These are phyloP conservation scores for Schwanniomyces vanrijiae DNA, from an alignment of 805 yeast species.

Conservation along the genomic window DNA sequence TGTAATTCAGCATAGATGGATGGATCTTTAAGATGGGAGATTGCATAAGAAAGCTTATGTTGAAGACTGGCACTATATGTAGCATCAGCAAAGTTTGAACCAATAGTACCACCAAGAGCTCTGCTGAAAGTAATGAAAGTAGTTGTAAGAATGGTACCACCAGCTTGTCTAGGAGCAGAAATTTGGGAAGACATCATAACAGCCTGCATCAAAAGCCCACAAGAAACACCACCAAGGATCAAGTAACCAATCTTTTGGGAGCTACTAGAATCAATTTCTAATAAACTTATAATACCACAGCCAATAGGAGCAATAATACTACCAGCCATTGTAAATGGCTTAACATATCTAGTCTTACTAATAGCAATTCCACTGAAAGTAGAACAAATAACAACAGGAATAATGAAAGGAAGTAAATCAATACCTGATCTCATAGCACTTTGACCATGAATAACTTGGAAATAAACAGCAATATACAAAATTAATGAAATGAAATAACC, in stretches of 20 bases:
- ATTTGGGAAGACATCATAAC: conserved; percentile 45
- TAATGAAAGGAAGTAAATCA: conserved; percentile 42
- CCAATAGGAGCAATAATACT: conserved; percentile 41
- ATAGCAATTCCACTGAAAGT: conserved; percentile 37
- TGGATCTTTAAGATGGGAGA: conserved; percentile 6
- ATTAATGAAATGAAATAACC: conserved; percentile 36
- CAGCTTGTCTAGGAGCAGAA: conserved; percentile 51
- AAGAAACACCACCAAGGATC: conserved; percentile 46
- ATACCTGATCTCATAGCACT: conserved; percentile 48
- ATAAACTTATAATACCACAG: conserved; percentile 43
- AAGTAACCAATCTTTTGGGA: conserved; percentile 44
- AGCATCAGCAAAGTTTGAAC: conserved; percentile 43
- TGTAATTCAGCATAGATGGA: conserved; percentile 18
- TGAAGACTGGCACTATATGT: conserved; percentile 30
- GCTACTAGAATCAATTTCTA: conserved; percentile 35
- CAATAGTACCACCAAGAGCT: conserved; percentile 46
- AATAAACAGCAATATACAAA: conserved; percentile 37
- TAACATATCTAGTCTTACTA: conserved; percentile 38
- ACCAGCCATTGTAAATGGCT: conserved; percentile 38
- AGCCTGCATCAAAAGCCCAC: conserved; percentile 50
- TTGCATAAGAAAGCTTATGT: conserved; percentile 9
- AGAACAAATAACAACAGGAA: conserved; percentile 39
- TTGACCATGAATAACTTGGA: conserved; percentile 45
- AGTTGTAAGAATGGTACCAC: conserved; percentile 49
- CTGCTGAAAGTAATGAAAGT: conserved; percentile 45